Conservation (phyloP, 179 eudicot genomes). For the Actinidia arguta region DNA sequence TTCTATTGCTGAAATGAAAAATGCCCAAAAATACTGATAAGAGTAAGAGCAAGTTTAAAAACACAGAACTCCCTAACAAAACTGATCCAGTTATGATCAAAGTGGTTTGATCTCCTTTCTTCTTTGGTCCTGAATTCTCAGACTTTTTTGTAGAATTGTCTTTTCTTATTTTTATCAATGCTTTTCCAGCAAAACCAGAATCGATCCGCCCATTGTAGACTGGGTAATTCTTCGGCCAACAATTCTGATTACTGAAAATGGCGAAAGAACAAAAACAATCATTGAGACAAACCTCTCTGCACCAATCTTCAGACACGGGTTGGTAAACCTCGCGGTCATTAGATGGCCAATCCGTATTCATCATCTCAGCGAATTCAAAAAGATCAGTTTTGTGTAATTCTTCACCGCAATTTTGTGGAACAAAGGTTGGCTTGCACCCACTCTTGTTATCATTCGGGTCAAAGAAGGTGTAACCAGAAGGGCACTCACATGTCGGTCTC, state of each 20-base stretch:
- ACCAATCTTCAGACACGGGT: slow-evolving; percentile 18
- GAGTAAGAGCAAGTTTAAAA: not conserved
- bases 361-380: not conserved
- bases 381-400: not conserved
- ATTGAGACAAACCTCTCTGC: slow-evolving; percentile 12
- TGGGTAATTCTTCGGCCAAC: slow-evolving; percentile 8
- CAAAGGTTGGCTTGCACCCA: slow-evolving; percentile 3
- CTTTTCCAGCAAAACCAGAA: not conserved
- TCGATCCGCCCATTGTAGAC: slow-evolving; percentile 14
- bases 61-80: not conserved
- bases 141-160: not conserved
- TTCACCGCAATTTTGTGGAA: slow-evolving; percentile 13
- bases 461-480: not conserved
- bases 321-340: slow-evolving; percentile 1
- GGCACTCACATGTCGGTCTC: slow-evolving; percentile 15
- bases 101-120: not conserved
- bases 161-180: not conserved
- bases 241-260: not conserved
- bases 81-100: not conserved
- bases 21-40: not conserved
- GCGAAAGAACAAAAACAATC: slow-evolving; percentile 4
- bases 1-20: not conserved
- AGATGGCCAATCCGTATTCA: slow-evolving; percentile 15
- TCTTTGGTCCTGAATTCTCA: not conserved
- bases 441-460: not conserved